Evolutionary conservation across 495 filamentous ascomycete genomes (phyloP).

Genomic region (Penicillium chermesinum): DNA sequence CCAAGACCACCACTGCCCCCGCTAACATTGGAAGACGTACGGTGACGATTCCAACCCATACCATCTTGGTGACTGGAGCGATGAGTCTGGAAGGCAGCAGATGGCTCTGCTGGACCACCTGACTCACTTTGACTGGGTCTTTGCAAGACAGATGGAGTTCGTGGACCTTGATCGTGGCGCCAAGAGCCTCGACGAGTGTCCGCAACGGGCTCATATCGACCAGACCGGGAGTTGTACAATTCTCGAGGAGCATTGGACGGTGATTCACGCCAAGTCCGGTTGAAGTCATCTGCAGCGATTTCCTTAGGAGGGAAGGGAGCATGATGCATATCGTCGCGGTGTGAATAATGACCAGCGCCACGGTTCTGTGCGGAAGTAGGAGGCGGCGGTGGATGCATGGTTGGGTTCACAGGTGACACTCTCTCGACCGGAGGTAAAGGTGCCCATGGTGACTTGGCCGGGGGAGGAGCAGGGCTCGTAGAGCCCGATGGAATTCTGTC

Average conservation of each 20-base stretch:
- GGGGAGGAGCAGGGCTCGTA: slow-evolving; percentile 69
- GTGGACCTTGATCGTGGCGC: slow-evolving; percentile 59
- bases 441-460: slow-evolving; percentile 89
- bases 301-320: slow-evolving; percentile 60
- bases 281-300: slow-evolving; percentile 93
- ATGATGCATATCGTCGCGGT: slow-evolving; percentile 24
- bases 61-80: slow-evolving; percentile 64
- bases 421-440: slow-evolving; percentile 78
- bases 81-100: slow-evolving; percentile 83
- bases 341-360: slow-evolving; percentile 27
- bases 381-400: slow-evolving; percentile 28
- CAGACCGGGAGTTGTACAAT: slow-evolving; percentile 90
- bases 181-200: slow-evolving; percentile 67
- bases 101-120: slow-evolving; percentile 78
- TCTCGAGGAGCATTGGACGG: slow-evolving; percentile 62
- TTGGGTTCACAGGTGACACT: slow-evolving; percentile 59
- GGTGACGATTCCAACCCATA: slow-evolving; percentile 64
- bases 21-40: slow-evolving; percentile 92
- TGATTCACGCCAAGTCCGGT: slow-evolving; percentile 74
- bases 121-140: slow-evolving; percentile 54
- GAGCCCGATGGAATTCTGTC: slow-evolving; percentile 76
- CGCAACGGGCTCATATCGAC: slow-evolving; percentile 84
- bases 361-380: slow-evolving; percentile 20
- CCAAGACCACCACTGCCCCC: slow-evolving; percentile 74
- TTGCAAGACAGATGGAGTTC: slow-evolving; percentile 78